Evolutionary conservation across 352 stramenopile genomes (phyloP).

Genomic region (Sclerospora graminicola): DNA sequence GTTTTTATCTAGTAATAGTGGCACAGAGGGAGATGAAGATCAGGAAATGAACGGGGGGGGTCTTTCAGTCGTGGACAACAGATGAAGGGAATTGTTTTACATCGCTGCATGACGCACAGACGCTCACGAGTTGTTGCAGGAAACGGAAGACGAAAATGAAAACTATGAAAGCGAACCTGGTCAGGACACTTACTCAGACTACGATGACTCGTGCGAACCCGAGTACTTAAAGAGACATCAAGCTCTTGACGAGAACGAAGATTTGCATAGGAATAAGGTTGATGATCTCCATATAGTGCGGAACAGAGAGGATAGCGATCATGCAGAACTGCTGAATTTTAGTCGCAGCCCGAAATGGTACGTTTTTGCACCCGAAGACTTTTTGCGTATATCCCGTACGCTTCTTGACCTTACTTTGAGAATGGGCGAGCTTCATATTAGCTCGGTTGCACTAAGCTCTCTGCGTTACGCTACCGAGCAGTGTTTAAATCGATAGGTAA

Average conservation of each 20-base stretch:
- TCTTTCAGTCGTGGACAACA: conserved; percentile 11
- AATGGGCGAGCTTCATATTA: conserved; percentile 30
- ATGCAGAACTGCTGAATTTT: conserved; percentile 16
- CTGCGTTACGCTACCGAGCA: conserved; percentile 68
- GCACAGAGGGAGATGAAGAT: conserved; percentile 32
- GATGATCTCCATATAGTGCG: conserved; percentile 27
- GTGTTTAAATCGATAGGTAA: no score
- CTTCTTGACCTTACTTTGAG: conserved; percentile 22
- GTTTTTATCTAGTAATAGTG: conserved; percentile 55
- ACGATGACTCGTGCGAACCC: no score
- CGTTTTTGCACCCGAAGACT: conserved; percentile 48
- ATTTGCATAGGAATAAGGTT: conserved; percentile 34
- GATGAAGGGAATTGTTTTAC: conserved; percentile 29
- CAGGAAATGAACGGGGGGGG: conserved; percentile 8
- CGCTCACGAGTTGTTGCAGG: conserved; percentile 30
- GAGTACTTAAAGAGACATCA: conserved; percentile 14
- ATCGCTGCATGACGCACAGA: conserved; percentile 34
- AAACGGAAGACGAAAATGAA: conserved; percentile 20
- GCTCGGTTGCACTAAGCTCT: conserved; percentile 62
- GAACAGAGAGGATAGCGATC: conserved; percentile 13
- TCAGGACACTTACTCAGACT: conserved; percentile 68
- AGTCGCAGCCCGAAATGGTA: conserved; percentile 35
- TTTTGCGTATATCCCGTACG: conserved; percentile 36
- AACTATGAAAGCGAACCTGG: conserved; percentile 32
- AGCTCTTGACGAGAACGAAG: conserved; percentile 30